Conservation (phyloP, 2,329 filamentous ascomycete species). For the Ilyonectria robusta region DNA sequence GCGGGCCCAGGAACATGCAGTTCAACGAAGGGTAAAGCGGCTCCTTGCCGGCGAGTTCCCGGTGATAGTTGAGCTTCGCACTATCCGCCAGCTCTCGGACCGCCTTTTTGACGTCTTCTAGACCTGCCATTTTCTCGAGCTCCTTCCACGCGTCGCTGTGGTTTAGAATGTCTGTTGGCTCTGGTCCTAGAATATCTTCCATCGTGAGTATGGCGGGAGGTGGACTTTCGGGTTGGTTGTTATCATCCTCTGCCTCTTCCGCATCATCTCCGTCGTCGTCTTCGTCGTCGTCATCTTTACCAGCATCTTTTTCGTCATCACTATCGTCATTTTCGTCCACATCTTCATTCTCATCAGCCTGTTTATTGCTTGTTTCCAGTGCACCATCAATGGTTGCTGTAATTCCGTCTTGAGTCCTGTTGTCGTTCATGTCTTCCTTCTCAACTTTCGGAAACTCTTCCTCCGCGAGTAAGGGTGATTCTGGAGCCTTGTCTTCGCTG, state of each 20-base stretch:
- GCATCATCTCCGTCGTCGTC: not conserved
- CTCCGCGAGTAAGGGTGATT: not conserved
- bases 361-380: no score
- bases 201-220: not conserved
- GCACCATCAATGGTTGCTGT: no score
- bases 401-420: not conserved
- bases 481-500: not conserved
- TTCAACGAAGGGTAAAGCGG: not conserved
- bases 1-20: conserved; percentile 71
- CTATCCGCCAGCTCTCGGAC: not conserved
- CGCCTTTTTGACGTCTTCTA: not conserved
- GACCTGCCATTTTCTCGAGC: not conserved
- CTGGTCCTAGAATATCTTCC: not conserved
- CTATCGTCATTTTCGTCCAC: not conserved
- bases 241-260: not conserved
- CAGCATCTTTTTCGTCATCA: not conserved
- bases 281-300: not conserved
- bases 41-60: conserved; percentile 1
- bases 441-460: not conserved
- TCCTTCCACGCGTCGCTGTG: not conserved
- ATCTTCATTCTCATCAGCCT: no score
- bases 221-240: not conserved
- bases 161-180: not conserved
- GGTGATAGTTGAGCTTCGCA: not conserved
- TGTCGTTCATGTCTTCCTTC: not conserved